These are phyloP conservation scores for Otatea glauca DNA, from an alignment of 176 grass and related monocot species.

Conservation along the genomic window DNA sequence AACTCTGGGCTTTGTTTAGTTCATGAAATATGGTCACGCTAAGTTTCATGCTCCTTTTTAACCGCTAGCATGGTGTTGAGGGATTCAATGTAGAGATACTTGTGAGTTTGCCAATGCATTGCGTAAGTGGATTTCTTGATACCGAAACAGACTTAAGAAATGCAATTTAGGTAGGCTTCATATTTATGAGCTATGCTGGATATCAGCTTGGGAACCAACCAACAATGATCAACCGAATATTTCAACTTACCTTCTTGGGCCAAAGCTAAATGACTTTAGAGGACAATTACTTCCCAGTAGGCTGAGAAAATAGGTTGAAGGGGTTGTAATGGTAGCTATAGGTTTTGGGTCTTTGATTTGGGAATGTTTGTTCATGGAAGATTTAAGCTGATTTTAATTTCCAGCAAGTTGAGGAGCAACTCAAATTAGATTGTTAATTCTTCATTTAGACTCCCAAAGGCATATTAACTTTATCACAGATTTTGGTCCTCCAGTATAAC, in stretches of 20 bases:
- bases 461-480: slow-evolving; percentile 34
- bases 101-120: slow-evolving; percentile 24
- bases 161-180: neutral
- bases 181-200: neutral
- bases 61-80: slow-evolving; percentile 8
- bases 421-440: slow-evolving; percentile 17
- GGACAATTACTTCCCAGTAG: neutral
- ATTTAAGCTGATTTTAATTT: slow-evolving; percentile 43
- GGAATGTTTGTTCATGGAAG: neutral
- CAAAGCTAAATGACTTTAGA: slow-evolving; percentile 14
- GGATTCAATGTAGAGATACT: neutral
- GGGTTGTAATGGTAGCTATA: neutral
- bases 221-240: slow-evolving; percentile 1
- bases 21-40: neutral
- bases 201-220: slow-evolving; percentile 14
- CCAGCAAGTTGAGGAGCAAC: neutral
- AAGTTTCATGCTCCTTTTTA: slow-evolving; percentile 6
- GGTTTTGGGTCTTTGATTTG: slow-evolving; percentile 10
- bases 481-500: slow-evolving; percentile 16
- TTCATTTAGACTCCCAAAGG: slow-evolving; percentile 26
- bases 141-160: slow-evolving; percentile 7
- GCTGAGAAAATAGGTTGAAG: slow-evolving; percentile 13
- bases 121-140: slow-evolving; percentile 5
- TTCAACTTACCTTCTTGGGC: slow-evolving; percentile 6
- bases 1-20: slow-evolving; percentile 1